Conservation (phyloP, 2,329 filamentous ascomycete species). For the Epicoccum nigrum region DNA sequence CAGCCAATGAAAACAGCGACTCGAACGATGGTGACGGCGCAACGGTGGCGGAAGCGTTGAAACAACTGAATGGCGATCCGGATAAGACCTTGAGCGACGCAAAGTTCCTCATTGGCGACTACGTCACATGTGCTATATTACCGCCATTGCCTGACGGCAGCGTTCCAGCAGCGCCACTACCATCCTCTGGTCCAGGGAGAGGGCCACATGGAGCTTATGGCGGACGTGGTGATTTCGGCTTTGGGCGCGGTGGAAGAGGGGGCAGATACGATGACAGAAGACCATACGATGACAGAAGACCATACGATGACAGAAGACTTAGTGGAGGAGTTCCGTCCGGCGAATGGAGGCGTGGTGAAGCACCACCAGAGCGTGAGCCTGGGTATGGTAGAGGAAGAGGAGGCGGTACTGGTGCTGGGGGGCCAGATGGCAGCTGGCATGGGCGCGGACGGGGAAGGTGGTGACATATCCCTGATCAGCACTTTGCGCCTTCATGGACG, state of each 20-base stretch:
- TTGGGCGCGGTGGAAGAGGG: conserved; percentile 47
- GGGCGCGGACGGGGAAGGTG: conserved; percentile 45
- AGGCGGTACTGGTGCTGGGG: conserved; percentile 41
- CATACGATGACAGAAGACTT: conserved; percentile 45
- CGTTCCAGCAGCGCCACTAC: conserved; percentile 67
- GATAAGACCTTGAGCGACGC: conserved; percentile 77
- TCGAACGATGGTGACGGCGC: conserved; percentile 20
- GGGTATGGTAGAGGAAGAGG: conserved; percentile 41
- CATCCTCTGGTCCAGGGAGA: conserved; percentile 45
- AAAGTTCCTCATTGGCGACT: conserved; percentile 88
- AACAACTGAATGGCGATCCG: conserved; percentile 63
- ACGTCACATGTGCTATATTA: conserved; percentile 80
- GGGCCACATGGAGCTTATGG: conserved; percentile 40
- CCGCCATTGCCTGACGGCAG: conserved; percentile 76
- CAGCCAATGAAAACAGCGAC: conserved; percentile 28
- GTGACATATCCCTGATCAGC: conserved; percentile 22
- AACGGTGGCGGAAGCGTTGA: conserved; percentile 41
- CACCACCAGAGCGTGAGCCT: conserved; percentile 58
- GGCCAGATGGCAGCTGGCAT: conserved; percentile 28
- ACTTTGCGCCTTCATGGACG: neutral
- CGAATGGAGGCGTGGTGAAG: conserved; percentile 72
- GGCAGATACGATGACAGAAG: conserved; percentile 40
- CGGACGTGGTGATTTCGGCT: conserved; percentile 43
- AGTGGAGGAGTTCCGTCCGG: conserved; percentile 58
- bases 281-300: conserved; percentile 33